These are phyloP conservation scores for Thymus quinquecostatus DNA, from an alignment of 257 asterid species.

Conservation along the genomic window DNA sequence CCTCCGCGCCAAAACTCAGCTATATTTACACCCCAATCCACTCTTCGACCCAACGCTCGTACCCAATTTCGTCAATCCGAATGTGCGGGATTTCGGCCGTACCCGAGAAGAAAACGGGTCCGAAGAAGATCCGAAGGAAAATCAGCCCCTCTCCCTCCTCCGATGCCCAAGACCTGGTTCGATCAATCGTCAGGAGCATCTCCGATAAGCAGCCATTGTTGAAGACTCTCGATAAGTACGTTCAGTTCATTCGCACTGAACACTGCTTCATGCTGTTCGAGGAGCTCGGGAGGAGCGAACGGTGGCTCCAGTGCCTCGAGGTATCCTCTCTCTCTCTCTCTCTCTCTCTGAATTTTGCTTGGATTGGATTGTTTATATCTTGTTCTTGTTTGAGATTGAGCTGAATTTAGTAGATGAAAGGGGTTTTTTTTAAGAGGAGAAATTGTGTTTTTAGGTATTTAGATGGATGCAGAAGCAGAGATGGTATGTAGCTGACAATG, in stretches of 20 bases:
- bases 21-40: constrained; percentile 27
- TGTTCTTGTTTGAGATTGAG: constrained; percentile 48
- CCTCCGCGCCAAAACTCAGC: constrained; percentile 28
- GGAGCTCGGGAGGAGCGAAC: constrained; percentile 78
- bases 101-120: constrained; percentile 43
- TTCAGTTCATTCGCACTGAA: constrained; percentile 69
- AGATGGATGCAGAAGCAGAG: constrained; percentile 99
- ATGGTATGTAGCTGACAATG: constrained; percentile 95
- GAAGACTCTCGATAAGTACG: constrained; percentile 67
- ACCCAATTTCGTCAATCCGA: constrained; percentile 34
- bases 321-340: constrained; percentile 39
- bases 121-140: constrained; percentile 33
- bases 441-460: constrained; percentile 56
- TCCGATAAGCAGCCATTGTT: constrained; percentile 63
- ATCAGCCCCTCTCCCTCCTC: constrained; percentile 36
- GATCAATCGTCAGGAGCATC: constrained; percentile 53
- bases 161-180: constrained; percentile 73
- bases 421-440: constrained; percentile 1
- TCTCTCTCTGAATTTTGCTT: not conserved
- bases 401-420: constrained; percentile 3
- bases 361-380: not conserved
- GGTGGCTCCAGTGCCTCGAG: constrained; percentile 97
- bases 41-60: constrained; percentile 23
- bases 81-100: constrained; percentile 46
- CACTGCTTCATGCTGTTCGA: constrained; percentile 93